A percentile compares a stretch with the other conserved stretches of the same genome.
phyloP scores from a whole-genome alignment of 2,329 filamentous ascomycete species.

The Fusarium armeniacum region DNA sequence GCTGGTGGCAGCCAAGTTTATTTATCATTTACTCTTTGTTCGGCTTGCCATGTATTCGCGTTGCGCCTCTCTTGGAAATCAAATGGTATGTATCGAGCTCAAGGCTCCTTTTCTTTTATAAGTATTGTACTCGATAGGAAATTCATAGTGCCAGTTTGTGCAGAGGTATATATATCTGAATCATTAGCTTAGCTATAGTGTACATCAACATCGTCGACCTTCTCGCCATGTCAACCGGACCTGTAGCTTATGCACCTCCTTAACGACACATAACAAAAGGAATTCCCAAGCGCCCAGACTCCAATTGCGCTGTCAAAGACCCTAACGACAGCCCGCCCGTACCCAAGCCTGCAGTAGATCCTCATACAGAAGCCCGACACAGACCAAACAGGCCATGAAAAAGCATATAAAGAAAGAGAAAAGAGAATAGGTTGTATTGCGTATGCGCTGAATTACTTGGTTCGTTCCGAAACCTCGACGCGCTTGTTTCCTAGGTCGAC shows the following conservation, averaged over 20 bases:
- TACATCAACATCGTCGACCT: slow-evolving; percentile 21
- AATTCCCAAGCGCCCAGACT: slow-evolving; percentile 41
- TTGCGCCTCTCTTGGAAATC: background rate
- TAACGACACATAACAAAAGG: slow-evolving; percentile 18
- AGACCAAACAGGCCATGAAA: slow-evolving; percentile 31
- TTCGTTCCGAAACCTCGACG: slow-evolving; percentile 64
- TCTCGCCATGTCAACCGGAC: background rate
- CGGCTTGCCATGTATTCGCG: no score
- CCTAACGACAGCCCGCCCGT: slow-evolving; percentile 27
- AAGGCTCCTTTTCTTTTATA: background rate
- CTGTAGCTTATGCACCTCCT: slow-evolving; percentile 7
- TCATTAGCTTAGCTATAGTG: slow-evolving; percentile 30
- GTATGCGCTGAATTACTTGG: slow-evolving; percentile 5
- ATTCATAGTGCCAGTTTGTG: background rate
- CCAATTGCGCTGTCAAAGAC: slow-evolving; percentile 29
- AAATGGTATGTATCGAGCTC: background rate
- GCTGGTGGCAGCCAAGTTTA: slow-evolving; percentile 3
- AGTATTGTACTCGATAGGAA: background rate
- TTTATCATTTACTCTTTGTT: background rate
- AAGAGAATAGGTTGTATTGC: background rate
- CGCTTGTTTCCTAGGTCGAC: slow-evolving; percentile 80
- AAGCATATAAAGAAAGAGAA: background rate
- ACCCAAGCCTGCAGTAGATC: slow-evolving; percentile 29
- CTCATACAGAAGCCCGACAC: slow-evolving; percentile 23
- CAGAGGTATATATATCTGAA: slow-evolving; percentile 24